Conservation (phyloP, 2,329 filamentous ascomycete genomes). For the Monosporascus ibericus region DNA sequence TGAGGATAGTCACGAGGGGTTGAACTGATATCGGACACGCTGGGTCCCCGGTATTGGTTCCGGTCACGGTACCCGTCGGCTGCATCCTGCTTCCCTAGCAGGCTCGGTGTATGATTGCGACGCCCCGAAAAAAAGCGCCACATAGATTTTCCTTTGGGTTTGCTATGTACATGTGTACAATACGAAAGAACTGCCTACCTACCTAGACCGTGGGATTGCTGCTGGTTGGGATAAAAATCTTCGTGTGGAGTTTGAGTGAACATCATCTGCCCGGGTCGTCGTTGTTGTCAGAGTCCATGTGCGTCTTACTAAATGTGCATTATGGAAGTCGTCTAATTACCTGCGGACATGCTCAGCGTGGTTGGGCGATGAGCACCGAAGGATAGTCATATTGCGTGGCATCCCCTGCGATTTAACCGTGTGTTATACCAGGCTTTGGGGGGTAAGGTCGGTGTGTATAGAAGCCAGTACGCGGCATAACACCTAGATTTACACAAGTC, state of each 20-base stretch:
- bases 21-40: slow-evolving; percentile 1
- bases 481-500: no score
- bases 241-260: slow-evolving; percentile 2
- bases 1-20: slow-evolving; percentile 4
- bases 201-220: slow-evolving; percentile 11
- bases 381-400: no score
- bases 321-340: no score
- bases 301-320: no score
- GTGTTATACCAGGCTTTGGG: no score
- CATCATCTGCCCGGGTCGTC: no score
- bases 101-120: slow-evolving; percentile 21
- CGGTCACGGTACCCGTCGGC: not conserved
- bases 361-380: no score
- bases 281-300: no score
- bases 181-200: slow-evolving; percentile 21
- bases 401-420: no score
- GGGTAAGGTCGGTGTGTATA: no score
- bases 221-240: slow-evolving; percentile 5
- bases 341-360: no score
- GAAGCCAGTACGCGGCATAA: no score
- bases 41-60: not conserved
- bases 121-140: slow-evolving; percentile 14
- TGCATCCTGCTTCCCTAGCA: not conserved
- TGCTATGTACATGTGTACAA: slow-evolving; percentile 27
- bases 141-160: slow-evolving; percentile 26